Percentiles rank a stretch among this genome's conserved stretches.
Evolutionary conservation across 2,329 filamentous ascomycete genomes (phyloP).

Genomic region (Cladosporium halotolerans): DNA sequence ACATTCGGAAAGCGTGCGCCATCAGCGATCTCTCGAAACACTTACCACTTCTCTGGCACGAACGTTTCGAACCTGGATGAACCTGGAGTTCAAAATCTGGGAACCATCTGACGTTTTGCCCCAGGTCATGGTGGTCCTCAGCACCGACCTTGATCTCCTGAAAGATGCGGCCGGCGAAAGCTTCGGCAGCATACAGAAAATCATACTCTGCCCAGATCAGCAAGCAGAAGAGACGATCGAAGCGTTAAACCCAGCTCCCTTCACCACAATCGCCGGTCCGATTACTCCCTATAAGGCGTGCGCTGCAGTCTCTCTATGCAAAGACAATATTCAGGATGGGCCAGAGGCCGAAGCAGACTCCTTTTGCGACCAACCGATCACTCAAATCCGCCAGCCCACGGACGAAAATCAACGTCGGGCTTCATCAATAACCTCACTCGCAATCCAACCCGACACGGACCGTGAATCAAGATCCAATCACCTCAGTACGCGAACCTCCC

Average conservation of each 20-base stretch:
- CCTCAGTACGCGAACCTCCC: not conserved
- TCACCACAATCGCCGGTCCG: not conserved
- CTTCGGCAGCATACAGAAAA: not conserved
- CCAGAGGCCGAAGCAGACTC: not conserved
- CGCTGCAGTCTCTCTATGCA: not conserved
- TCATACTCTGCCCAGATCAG: not conserved
- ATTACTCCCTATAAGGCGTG: slow-evolving; percentile 2
- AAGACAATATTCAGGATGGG: not conserved
- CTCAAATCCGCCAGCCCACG: too few species aligned
- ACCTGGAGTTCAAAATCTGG: not conserved
- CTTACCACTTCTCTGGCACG: slow-evolving; percentile 3
- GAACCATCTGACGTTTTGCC: not conserved
- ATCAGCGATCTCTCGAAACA: slow-evolving; percentile 6
- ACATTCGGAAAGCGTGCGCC: not conserved
- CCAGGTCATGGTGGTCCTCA: not conserved
- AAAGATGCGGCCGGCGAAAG: not conserved
- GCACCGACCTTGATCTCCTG: not conserved
- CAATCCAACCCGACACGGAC: not conserved
- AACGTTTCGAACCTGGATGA: slow-evolving; percentile 7
- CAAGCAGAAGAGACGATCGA: not conserved
- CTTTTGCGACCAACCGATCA: too few species aligned
- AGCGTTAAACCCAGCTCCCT: not conserved
- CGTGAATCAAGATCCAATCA: not conserved
- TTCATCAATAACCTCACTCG: not conserved
- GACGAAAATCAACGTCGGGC: not conserved